Percentiles rank a stretch among this genome's conserved stretches.
phyloP scores from a whole-genome alignment of 768 basidiomycete genomes.

The Mycena pura region DNA sequence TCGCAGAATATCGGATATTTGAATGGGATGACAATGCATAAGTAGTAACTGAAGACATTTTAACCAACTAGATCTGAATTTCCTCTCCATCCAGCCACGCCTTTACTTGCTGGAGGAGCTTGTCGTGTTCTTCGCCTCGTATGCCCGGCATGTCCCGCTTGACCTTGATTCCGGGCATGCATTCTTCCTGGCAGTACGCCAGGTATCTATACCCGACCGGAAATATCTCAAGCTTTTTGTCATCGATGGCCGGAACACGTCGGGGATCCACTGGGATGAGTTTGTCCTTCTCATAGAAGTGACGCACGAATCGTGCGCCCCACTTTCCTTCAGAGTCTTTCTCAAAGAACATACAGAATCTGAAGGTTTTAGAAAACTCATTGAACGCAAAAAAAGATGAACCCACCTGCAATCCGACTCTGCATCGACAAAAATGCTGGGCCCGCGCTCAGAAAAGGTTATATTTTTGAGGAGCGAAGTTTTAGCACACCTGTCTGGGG shows the following conservation, averaged over 20 bases:
- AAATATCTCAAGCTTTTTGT: constrained; percentile 22
- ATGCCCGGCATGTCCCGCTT: constrained; percentile 32
- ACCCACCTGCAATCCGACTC: constrained; percentile 30
- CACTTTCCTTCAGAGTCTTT: constrained; percentile 18
- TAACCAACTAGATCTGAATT: constrained; percentile 18
- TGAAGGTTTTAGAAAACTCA: neutral
- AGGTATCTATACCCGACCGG: constrained; percentile 29
- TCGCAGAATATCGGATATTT: too few species aligned
- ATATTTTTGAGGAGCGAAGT: neutral
- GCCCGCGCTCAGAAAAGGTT: neutral
- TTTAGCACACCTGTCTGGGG: constrained; percentile 18
- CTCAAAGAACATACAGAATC: constrained; percentile 33
- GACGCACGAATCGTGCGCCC: constrained; percentile 31
- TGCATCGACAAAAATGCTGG: constrained; percentile 26
- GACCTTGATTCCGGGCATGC: constrained; percentile 29
- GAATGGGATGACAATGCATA: too few species aligned
- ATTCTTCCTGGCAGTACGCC: constrained; percentile 31
- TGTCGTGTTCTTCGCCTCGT: constrained; percentile 29
- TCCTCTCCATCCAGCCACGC: constrained; percentile 29
- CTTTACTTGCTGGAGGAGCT: constrained; percentile 26
- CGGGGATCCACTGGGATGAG: constrained; percentile 30
- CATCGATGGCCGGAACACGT: constrained; percentile 26
- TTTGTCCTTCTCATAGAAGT: constrained; percentile 35
- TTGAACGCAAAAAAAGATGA: neutral
- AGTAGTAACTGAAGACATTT: too few species aligned